Conservation (phyloP, 2,329 filamentous ascomycete genomes). For the Talaromyces sp. region DNA sequence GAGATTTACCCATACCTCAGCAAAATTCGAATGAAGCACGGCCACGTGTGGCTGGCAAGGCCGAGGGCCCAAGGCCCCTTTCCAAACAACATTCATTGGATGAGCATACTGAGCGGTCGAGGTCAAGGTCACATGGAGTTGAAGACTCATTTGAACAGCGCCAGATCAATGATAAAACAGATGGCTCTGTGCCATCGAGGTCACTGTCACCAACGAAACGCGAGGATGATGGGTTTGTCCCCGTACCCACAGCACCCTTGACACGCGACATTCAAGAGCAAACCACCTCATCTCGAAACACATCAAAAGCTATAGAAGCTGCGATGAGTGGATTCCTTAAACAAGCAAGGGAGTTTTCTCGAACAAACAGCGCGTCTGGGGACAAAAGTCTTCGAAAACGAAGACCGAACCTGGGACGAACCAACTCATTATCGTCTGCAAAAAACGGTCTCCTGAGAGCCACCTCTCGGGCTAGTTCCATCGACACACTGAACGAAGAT, state of each 20-base stretch:
- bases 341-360: conserved; percentile 32
- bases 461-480: conserved; percentile 44
- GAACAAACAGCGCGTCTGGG: conserved; percentile 18
- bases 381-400: conserved; percentile 20
- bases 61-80: not conserved
- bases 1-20: not conserved
- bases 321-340: conserved; percentile 39
- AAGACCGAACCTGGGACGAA: conserved; percentile 38
- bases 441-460: conserved; percentile 19
- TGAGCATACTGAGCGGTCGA: not conserved
- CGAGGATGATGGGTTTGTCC: not conserved
- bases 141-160: not conserved
- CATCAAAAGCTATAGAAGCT: conserved; percentile 24
- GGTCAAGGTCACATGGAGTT: not conserved
- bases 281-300: conserved; percentile 16
- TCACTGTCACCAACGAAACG: conserved; percentile 1
- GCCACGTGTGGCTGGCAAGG: not conserved
- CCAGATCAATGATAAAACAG: not conserved
- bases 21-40: not conserved
- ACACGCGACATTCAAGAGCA: conserved; percentile 14
- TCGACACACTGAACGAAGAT: conserved; percentile 45
- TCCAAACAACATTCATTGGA: not conserved
- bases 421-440: conserved; percentile 34
- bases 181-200: not conserved
- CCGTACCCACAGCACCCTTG: conserved; percentile 8